Evolutionary conservation across 2,329 filamentous ascomycete species (phyloP), one percentile per base, ranked within the genome.

Genomic region (Fusarium sp.): DNA sequence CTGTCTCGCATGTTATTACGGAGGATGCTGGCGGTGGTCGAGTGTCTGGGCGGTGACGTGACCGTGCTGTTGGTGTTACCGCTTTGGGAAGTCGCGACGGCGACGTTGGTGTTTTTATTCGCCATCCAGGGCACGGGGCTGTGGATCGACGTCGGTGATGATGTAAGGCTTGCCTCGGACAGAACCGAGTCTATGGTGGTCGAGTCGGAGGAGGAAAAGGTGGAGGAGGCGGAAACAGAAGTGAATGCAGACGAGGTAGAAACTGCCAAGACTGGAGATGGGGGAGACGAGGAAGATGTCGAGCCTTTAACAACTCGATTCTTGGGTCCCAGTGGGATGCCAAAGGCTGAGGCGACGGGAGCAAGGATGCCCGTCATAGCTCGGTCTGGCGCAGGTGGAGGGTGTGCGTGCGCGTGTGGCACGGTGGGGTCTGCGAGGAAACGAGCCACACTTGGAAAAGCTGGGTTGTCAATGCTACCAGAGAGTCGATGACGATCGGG

Each of bases 331-430:
- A 80, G 67, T 23, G 80, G 75, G 34, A 82, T 67, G 66, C 82
- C 81, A 74, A 83, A 83, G 57, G 82, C 82, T 34, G 81, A 83
- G 60, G 78, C 75, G 43, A 82, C 74, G 50, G 81, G 81, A 70
- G 76, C 80, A 27, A 81, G 63, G 62, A 81, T 78, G 43, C 76
- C 79, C 71, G 81, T 80, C 81, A 82, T 83, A 67, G 57, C 64
- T 41, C 27, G 56, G 45, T 48, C 14, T 48, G 43, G 43, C 5
- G 20, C 20, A 48, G 37, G 65, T 73, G 63, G 67, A 56, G 63
- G 59, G 64, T 20, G 54, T 25, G 14, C n/a, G 54, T 35, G 34
- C 20, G 54, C 25, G 71, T 68, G 65, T 71, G 69, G 72, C 72
- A 73, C 72, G 66, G 72, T 75, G 72, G 72, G 48, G 72, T 71